A percentile compares a stretch with the other conserved stretches of the same genome.
Conservation (phyloP, 495 filamentous ascomycete genomes). For the Trichoderma virens region DNA sequence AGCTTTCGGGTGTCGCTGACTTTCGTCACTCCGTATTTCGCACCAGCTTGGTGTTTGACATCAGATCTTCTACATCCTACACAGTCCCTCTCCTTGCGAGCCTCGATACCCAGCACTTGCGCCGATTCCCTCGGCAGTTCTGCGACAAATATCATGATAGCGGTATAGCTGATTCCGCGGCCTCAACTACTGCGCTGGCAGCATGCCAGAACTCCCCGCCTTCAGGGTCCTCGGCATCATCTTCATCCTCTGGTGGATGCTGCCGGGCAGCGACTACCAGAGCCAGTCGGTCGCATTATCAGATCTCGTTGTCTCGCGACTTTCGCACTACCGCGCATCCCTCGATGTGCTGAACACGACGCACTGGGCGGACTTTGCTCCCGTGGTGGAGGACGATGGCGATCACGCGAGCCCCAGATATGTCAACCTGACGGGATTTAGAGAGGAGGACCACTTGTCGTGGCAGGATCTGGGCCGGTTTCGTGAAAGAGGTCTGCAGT, state of each 20-base stretch:
- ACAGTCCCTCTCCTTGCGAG: too few relatives aligned
- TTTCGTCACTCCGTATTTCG: background rate
- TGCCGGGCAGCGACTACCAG: conserved; percentile 20
- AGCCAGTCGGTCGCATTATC: conserved; percentile 15
- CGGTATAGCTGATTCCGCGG: background rate
- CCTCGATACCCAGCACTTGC: too few relatives aligned
- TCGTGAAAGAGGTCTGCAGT: conserved; percentile 34
- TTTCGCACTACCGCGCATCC: conserved; percentile 45
- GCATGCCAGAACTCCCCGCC: conserved; percentile 36
- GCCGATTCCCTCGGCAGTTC: background rate
- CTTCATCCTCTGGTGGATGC: conserved; percentile 34
- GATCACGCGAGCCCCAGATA: conserved; percentile 38
- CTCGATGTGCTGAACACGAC: conserved; percentile 63
- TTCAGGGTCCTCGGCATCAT: conserved; percentile 26
- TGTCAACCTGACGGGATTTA: conserved; percentile 71
- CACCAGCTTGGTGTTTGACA: too few relatives aligned
- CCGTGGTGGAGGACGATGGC: conserved; percentile 10
- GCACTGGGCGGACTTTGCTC: conserved; percentile 64
- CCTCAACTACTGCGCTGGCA: background rate
- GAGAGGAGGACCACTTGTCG: conserved; percentile 62
- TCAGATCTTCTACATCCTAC: too few relatives aligned
- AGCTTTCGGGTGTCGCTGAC: background rate
- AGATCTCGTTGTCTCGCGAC: conserved; percentile 28
- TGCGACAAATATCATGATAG: background rate
- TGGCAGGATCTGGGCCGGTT: conserved; percentile 57